A percentile compares a stretch with the other conserved stretches of the same genome.
These are phyloP conservation scores for Paecilomyces dactylethromorphus DNA, from an alignment of 2,329 filamentous ascomycete genomes.

Conservation along the genomic window DNA sequence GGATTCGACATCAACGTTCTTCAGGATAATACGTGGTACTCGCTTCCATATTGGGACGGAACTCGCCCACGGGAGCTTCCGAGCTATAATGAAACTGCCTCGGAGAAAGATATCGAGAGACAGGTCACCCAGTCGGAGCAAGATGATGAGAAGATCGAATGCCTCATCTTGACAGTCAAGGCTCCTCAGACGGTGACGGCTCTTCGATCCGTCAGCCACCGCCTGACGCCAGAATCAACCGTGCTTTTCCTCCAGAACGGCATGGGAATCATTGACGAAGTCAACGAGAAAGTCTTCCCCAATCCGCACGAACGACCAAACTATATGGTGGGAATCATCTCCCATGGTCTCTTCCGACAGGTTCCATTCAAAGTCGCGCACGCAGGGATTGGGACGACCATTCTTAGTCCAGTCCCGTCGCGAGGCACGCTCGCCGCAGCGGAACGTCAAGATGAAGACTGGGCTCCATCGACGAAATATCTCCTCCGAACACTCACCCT, in stretches of 20 bases:
- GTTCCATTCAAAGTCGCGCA: slow-evolving; percentile 50
- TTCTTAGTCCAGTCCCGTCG: slow-evolving; percentile 46
- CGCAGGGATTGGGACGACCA: slow-evolving; percentile 53
- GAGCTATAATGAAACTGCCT: slow-evolving; percentile 6
- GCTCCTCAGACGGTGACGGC: slow-evolving; percentile 61
- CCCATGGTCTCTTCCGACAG: slow-evolving; percentile 49
- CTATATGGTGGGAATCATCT: slow-evolving; percentile 66
- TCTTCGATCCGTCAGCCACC: slow-evolving; percentile 58
- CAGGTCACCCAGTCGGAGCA: slow-evolving; percentile 7
- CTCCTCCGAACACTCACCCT: slow-evolving; percentile 59
- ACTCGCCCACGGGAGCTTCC: slow-evolving; percentile 4
- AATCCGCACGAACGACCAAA: slow-evolving; percentile 60
- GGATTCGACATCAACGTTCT: slow-evolving; percentile 40
- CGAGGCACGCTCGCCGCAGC: slow-evolving; percentile 8
- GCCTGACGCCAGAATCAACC: slow-evolving; percentile 62
- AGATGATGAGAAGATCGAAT: slow-evolving; percentile 53
- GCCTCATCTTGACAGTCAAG: slow-evolving; percentile 75
- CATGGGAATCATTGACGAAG: slow-evolving; percentile 72
- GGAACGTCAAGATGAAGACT: slow-evolving; percentile 19
- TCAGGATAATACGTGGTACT: slow-evolving; percentile 25
- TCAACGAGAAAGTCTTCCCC: slow-evolving; percentile 65
- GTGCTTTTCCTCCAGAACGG: slow-evolving; percentile 75
- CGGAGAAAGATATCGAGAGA: slow-evolving; percentile 4
- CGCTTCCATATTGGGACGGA: slow-evolving; percentile 17
- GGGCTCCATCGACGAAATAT: slow-evolving; percentile 46